Evolutionary conservation across 768 basidiomycete species (phyloP).

Genomic region (Mycena amicta): DNA sequence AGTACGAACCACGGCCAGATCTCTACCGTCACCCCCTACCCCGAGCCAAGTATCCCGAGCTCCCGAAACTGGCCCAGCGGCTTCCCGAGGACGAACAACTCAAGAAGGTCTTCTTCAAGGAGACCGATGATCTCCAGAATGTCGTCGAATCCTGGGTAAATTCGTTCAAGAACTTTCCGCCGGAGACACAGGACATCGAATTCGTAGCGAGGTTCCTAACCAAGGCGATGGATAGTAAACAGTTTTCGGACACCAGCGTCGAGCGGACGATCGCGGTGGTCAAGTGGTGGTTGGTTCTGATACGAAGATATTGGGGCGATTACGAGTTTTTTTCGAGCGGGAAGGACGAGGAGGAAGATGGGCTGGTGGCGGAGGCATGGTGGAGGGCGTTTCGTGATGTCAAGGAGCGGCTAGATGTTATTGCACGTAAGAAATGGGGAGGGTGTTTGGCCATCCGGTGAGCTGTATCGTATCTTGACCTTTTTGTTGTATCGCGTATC

Average conservation of each 20-base stretch:
- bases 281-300: constrained; percentile 80
- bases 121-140: constrained; percentile 71
- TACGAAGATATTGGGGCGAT: constrained; percentile 64
- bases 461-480: constrained; percentile 19
- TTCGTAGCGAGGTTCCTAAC: constrained; percentile 75
- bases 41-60: constrained; percentile 51
- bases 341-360: constrained; percentile 34
- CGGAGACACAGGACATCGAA: constrained; percentile 73
- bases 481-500: not conserved
- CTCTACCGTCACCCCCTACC: constrained; percentile 56
- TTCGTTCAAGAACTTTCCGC: constrained; percentile 58
- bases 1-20: constrained; percentile 41
- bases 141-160: constrained; percentile 80
- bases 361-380: constrained; percentile 69
- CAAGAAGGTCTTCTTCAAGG: constrained; percentile 57
- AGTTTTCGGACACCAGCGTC: constrained; percentile 60
- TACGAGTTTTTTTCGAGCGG: constrained; percentile 51
- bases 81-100: not conserved
- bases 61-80: constrained; percentile 56
- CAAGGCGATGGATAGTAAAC: constrained; percentile 59
- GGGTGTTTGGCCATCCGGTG: constrained; percentile 66
- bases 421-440: constrained; percentile 70
- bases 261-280: constrained; percentile 71
- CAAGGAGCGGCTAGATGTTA: constrained; percentile 66
- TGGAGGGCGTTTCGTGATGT: constrained; percentile 78